Evolutionary conservation across 148 eudicot species (phyloP), one percentile per base, ranked within the genome.

Genomic region (Rhododendron ferrugineum): DNA sequence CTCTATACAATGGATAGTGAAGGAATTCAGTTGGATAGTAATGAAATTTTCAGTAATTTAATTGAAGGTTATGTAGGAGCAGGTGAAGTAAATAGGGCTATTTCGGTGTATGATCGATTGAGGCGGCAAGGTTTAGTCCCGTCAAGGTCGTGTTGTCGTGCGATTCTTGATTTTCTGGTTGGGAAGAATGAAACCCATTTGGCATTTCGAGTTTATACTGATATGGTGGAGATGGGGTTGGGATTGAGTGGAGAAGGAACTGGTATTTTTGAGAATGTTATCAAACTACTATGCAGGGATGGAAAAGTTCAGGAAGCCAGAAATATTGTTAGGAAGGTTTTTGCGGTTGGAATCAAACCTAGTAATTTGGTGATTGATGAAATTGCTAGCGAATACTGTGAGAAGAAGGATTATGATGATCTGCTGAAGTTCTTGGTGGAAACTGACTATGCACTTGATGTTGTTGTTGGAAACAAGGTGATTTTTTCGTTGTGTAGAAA

Each of bases 351-450:
- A 76, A 91, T 92, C 81, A 40, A 86, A 86, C 94, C 94, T 75
- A 91, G 86, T 88, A 30, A 68, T 52, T 20, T 83, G 64, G 90
- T 93, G 75, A 82, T 93, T 85, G 84, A 90, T 82, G 93, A 92
- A 86, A 86, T 95, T 84, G 89, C 90, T 44, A 28, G 86, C 85
- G 90, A 86, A 40, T 95, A 94, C 80, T 93, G 94, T 85, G 90
- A 89, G 80, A 95, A 95, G 90, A 92, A 87, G 90, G 98, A 95
- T 88, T 95, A 89, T 46, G 91, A 91, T 64, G 96, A 94, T 88
- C 82, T 94, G 34, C 32, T 91, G 46, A 91, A 90, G 84, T 94
- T 95, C 60, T 92, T 93, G 79, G 60, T 40, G 34, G 95, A 92
- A 78, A 84, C 88, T 70, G 78, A 81, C n/a, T 68, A 90, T 88